These are phyloP conservation scores for Jimgerdemannia lactiflua DNA, from an alignment of 192 early-diverging fungal genomes.

Conservation along the genomic window DNA sequence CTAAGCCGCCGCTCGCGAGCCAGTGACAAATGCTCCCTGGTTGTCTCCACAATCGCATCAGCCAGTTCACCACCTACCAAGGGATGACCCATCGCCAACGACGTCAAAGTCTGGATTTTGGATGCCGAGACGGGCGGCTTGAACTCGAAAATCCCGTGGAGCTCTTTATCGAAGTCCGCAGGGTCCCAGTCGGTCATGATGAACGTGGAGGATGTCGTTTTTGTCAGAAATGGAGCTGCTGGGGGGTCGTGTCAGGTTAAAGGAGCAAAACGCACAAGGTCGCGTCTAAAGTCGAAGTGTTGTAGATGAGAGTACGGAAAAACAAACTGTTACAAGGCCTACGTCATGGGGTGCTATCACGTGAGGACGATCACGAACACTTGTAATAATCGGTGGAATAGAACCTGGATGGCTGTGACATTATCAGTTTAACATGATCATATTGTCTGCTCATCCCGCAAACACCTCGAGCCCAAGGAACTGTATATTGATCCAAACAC, in stretches of 20 bases:
- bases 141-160: constrained; percentile 21
- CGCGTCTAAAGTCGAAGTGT: neutral
- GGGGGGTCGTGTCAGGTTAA: neutral
- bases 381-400: no score
- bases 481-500: no score
- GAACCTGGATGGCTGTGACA: no score
- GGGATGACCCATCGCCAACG: constrained; percentile 22
- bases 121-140: constrained; percentile 32
- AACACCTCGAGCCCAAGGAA: no score
- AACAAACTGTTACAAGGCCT: no score
- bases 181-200: constrained; percentile 7
- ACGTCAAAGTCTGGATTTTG: constrained; percentile 22
- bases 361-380: no score
- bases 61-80: constrained; percentile 14
- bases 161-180: constrained; percentile 28
- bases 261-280: neutral
- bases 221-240: neutral
- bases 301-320: no score
- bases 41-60: neutral
- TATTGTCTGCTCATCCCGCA: no score
- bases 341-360: no score
- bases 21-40: neutral
- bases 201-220: neutral
- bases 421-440: no score
- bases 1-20: neutral